Base-by-base conservation (phyloP, 768 basidiomycete genomes). In the Megacollybia marginata region DNA sequence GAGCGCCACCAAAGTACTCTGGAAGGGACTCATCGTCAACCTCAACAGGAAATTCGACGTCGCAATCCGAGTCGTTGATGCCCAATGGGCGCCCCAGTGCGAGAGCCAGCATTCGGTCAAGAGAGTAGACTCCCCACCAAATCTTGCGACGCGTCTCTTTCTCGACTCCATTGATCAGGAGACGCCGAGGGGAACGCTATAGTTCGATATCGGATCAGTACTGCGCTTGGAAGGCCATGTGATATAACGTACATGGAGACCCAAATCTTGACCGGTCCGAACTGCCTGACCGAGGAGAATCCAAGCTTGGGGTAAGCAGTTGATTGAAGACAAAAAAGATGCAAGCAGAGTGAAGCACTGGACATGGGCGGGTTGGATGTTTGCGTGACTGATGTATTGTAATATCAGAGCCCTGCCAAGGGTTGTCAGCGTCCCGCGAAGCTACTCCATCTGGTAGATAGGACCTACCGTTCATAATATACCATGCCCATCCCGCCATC, bases 261-360 rank as follows among this genome's bases (percentile, higher is more conserved):
- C 92, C 38, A 94, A 73, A 69, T 95, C 92, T 65, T 94, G 92
- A 3, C 88, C 92, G 52, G 82, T 82, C 52, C 92, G 82, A 44
- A 95, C 81, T 19, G 89, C 92, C 64, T 94, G 92, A 40, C 92
- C 92, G 48, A 92, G 80, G 50, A 93, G 75, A 54, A 94, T 79
- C 92, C 92, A 95, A 31, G 92, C 90, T 67, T 93, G 92, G 2
- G 92, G 92, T 47, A 95, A 78, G 61, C 92, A 92, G 60, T 95
- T 95, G 57, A 94, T 77, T 48, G 91, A 92, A 62, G 92, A 93
- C 52, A 95, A 72, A 70, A 92, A 94, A 1, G 91, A 86, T 47
- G 92, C 85, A 76, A 93, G 79, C 49, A 95, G 74, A 54, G 90
- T 79, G 62, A 93, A 85, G 65, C 88, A 88, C 70, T 94, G 92